A percentile compares a stretch with the other conserved stretches of the same genome.
phyloP scores from a whole-genome alignment of 176 grass and related monocot genomes.

The Musa troglodytarum region DNA sequence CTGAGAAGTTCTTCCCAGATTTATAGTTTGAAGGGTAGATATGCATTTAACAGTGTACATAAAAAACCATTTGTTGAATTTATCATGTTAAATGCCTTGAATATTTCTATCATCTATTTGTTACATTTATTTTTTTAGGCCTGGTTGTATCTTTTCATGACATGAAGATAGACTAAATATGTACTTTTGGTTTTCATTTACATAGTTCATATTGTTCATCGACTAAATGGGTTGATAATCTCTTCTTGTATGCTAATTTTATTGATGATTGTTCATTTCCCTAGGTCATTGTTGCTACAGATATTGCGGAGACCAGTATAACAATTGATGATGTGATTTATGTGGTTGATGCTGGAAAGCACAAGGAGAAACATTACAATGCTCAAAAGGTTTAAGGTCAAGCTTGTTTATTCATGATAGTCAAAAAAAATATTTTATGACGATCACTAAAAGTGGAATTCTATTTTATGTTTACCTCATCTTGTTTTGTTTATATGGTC shows the following conservation, averaged over 20 bases:
- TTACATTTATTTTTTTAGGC: background rate
- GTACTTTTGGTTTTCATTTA: background rate
- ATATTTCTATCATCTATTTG: background rate
- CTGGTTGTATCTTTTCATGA: background rate
- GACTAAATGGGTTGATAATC: background rate
- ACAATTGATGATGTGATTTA: slow-evolving; percentile 98
- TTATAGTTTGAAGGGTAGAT: background rate
- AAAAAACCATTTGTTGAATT: background rate
- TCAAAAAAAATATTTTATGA: background rate
- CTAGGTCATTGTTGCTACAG: slow-evolving; percentile 93
- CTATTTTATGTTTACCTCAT: background rate
- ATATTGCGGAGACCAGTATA: slow-evolving; percentile 98
- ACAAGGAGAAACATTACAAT: slow-evolving; percentile 96
- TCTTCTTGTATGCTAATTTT: background rate
- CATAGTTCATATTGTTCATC: background rate
- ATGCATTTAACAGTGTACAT: background rate
- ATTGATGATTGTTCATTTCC: slow-evolving; percentile 22
- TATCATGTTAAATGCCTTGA: background rate
- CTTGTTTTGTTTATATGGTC: background rate
- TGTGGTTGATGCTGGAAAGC: slow-evolving; percentile 91
- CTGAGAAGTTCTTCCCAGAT: background rate
- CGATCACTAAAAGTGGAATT: background rate
- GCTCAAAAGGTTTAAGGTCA: slow-evolving; percentile 57
- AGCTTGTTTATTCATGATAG: background rate
- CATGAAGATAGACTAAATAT: background rate